Conservation (phyloP, 2,329 filamentous ascomycete species). For the Orbilia blumenaviensis region DNA sequence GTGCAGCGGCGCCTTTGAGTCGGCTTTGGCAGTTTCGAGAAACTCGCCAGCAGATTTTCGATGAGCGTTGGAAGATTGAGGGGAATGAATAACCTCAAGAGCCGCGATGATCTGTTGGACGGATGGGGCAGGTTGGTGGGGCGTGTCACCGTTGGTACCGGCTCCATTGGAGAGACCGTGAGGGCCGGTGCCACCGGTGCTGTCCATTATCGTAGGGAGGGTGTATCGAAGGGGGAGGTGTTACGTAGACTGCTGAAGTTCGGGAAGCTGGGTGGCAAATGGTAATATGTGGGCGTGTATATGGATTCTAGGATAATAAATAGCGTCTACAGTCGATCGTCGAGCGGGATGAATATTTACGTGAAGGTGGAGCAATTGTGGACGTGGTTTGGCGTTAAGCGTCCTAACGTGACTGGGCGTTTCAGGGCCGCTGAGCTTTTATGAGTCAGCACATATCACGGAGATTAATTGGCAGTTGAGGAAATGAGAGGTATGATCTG, state of each 20-base stretch:
- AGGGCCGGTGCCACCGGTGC: constrained; percentile 2
- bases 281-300: not conserved
- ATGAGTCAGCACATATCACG: constrained; percentile 31
- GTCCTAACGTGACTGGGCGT: constrained; percentile 48
- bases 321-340: not conserved
- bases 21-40: constrained; percentile 83
- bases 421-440: constrained; percentile 30
- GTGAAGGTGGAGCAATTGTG: not conserved
- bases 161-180: constrained; percentile 9
- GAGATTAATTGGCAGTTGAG: not conserved
- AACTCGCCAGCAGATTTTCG: constrained; percentile 84
- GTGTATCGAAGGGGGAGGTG: constrained; percentile 5
- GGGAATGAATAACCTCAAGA: constrained; percentile 84
- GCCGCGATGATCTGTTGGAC: constrained; percentile 80
- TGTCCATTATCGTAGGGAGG: constrained; percentile 22
- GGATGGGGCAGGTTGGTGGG: constrained; percentile 26
- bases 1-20: constrained; percentile 80
- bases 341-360: not conserved
- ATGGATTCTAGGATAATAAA: constrained; percentile 11
- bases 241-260: not conserved
- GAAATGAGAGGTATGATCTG: not conserved
- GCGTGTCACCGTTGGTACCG: constrained; percentile 31
- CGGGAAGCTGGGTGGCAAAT: not conserved
- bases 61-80: constrained; percentile 79
- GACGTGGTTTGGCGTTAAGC: constrained; percentile 39